phyloP scores from a whole-genome alignment of 192 early-diverging fungal species.

The Umbelopsis ramanniana region DNA sequence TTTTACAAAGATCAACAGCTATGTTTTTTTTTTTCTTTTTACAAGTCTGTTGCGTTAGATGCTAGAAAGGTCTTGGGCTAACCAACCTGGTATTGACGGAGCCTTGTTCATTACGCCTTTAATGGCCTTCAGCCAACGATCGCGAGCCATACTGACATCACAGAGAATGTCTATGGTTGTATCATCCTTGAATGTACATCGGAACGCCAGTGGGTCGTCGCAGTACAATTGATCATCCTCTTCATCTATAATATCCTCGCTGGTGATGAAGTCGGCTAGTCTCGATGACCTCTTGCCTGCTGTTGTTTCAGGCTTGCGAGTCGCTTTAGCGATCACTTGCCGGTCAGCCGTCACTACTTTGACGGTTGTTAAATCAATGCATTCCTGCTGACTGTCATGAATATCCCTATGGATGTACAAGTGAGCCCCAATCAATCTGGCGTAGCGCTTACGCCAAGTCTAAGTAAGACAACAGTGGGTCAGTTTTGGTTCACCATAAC shows the following conservation, averaged over 20 bases:
- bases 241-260: constrained; percentile 13
- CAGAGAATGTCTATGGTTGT: not conserved
- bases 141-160: not conserved
- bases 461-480: not conserved
- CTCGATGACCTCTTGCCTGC: not conserved
- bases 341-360: not conserved
- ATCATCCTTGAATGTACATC: constrained; percentile 2
- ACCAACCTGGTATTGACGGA: constrained; percentile 14
- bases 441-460: constrained; percentile 12
- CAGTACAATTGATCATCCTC: not conserved
- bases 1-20: not conserved
- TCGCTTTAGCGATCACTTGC: not conserved
- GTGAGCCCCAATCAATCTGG: not conserved
- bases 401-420: constrained; percentile 21
- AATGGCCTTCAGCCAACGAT: constrained; percentile 14
- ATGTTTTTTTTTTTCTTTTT: not conserved
- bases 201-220: not conserved
- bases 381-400: constrained; percentile 1
- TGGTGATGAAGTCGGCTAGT: not conserved
- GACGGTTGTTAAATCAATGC: not conserved
- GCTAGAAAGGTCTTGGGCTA: constrained; percentile 3
- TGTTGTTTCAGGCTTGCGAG: not conserved
- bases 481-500: not conserved
- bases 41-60: not conserved
- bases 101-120: constrained; percentile 19